Percentiles rank a stretch among this genome's conserved stretches.
Evolutionary conservation across 192 early-diverging fungal species (phyloP).

Genomic region (Mortierella hygrophila): DNA sequence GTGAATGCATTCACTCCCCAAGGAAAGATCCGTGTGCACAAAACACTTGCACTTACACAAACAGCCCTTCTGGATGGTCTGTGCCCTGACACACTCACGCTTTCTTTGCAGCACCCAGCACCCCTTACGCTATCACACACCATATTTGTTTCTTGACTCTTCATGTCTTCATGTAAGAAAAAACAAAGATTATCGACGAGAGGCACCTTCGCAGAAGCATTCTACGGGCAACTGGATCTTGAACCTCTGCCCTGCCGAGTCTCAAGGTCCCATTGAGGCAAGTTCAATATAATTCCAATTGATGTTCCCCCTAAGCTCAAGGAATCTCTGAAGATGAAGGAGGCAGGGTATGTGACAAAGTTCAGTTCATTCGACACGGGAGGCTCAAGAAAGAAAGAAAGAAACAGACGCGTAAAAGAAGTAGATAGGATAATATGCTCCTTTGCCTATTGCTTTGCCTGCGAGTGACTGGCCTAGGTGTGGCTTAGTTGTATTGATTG

Average conservation of each 20-base stretch:
- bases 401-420: neutral
- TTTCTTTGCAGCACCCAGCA: neutral
- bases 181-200: neutral
- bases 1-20: neutral
- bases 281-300: slow-evolving; percentile 23
- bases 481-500: slow-evolving; percentile 9
- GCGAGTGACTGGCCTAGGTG: neutral
- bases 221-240: slow-evolving; percentile 57
- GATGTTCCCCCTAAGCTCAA: neutral
- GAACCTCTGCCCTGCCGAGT: slow-evolving; percentile 37
- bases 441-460: neutral
- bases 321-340: neutral
- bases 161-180: no score
- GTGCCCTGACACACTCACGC: neutral
- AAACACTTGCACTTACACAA: no score
- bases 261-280: slow-evolving; percentile 58
- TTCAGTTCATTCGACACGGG: neutral
- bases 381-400: neutral
- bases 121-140: neutral
- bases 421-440: no score
- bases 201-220: slow-evolving; percentile 35
- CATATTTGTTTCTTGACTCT: no score
- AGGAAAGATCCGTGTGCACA: neutral
- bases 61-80: neutral
- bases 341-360: neutral